Conservation (phyloP, 139 green algal species). For the Bryopsis sp. region DNA sequence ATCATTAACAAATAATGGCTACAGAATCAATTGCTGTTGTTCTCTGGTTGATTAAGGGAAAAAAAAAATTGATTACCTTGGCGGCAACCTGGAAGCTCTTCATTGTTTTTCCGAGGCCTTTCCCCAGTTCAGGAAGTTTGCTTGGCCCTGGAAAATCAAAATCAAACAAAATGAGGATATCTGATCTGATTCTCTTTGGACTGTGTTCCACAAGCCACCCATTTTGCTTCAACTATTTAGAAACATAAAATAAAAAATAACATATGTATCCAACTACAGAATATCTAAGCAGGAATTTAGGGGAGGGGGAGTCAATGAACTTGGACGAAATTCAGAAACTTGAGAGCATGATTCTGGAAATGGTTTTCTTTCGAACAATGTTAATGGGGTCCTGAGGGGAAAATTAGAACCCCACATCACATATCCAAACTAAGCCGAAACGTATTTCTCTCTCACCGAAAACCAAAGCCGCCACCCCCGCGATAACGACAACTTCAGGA, state of each 20-base stretch:
- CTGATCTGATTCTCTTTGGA: too few relatives aligned
- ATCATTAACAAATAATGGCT: background rate
- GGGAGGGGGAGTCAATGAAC: too few relatives aligned
- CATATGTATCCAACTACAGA: too few relatives aligned
- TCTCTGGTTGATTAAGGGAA: background rate
- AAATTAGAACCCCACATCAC: background rate
- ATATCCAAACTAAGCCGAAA: background rate
- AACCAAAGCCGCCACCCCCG: conserved; percentile 71
- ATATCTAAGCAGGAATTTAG: too few relatives aligned
- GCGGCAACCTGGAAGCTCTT: conserved; percentile 88
- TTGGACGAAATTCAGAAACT: too few relatives aligned
- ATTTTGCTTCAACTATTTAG: too few relatives aligned
- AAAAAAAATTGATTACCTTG: conserved; percentile 25
- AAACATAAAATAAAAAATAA: too few relatives aligned
- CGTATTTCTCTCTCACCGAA: conserved; percentile 47
- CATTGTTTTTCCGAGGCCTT: conserved; percentile 82
- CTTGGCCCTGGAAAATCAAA: conserved; percentile 53
- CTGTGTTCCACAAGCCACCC: too few relatives aligned
- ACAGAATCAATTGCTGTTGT: background rate
- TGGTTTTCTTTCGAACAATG: background rate
- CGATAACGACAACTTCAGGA: conserved; percentile 79
- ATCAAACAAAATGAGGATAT: too few relatives aligned
- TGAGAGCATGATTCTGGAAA: background rate
- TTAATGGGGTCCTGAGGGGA: too few relatives aligned
- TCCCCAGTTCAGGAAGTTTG: conserved; percentile 90